phyloP scores from a whole-genome alignment of 208 protist genomes.

The Naegleria lovaniensis region DNA sequence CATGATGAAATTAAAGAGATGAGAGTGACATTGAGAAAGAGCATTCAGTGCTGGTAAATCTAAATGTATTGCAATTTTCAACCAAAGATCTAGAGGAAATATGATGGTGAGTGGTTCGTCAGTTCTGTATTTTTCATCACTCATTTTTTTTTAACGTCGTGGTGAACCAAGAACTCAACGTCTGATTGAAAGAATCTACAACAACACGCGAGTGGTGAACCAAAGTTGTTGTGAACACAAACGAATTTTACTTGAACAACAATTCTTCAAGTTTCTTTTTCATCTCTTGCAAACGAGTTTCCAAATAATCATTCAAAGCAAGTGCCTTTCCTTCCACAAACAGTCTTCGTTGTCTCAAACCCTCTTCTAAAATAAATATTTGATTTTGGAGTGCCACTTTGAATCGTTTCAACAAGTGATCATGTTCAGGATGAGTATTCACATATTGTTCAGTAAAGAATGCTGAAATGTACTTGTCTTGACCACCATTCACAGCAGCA shows the following conservation, averaged over 20 bases:
- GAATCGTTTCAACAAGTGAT: not conserved
- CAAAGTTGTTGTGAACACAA: too few species aligned
- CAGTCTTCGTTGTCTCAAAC: not conserved
- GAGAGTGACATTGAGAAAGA: too few species aligned
- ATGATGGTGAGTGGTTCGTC: too few species aligned
- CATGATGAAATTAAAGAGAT: too few species aligned
- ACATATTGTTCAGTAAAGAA: constrained; percentile 33
- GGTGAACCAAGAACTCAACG: too few species aligned
- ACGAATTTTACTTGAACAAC: not conserved
- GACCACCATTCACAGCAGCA: constrained; percentile 42
- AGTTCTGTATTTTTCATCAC: too few species aligned
- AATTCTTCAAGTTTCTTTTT: constrained; percentile 5
- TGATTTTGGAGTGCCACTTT: not conserved
- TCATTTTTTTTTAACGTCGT: too few species aligned
- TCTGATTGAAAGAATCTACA: too few species aligned
- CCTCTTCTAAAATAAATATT: not conserved
- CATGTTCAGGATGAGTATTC: constrained; percentile 24
- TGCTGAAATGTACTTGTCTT: constrained; percentile 28
- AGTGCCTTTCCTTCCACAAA: not conserved
- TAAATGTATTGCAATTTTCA: too few species aligned
- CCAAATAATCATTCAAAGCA: not conserved
- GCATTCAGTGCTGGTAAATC: too few species aligned
- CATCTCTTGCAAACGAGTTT: not conserved
- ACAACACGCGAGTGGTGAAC: too few species aligned
- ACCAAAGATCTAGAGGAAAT: too few species aligned